Base-by-base conservation (phyloP, 2,329 filamentous ascomycete genomes). In the Nannizzia gypsea region DNA sequence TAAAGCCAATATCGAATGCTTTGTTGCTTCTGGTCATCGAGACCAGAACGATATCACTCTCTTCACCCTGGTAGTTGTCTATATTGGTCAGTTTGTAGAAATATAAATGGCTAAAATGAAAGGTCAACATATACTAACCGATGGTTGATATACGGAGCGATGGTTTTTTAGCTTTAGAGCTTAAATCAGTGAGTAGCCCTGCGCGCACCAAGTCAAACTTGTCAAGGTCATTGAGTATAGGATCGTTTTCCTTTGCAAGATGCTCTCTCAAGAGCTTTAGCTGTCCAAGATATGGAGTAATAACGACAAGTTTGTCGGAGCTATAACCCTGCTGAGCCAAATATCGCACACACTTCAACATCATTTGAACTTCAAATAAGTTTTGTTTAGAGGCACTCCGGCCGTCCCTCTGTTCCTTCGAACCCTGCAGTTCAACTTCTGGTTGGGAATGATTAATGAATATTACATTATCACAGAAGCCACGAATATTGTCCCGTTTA, bases 51-150 rank as follows among this genome's bases (percentile, higher is more conserved):
- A 91, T 85, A 1, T 90, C 82, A 40, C 82, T 84, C 64, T 91
- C 87, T 66, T 90, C 87, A 1, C 88, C 87, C 68, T 90, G 88
- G 60, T 87, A 91, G 62, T 90, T 90, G 63, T 90, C 87, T 85
- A 62, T 52, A 46, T 55, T 55, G n/a, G n/a, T n/a, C n/a, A n/a
- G n/a, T n/a, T n/a, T n/a, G n/a, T 40, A 40, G 38, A 44, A 44
- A 17, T 6, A 44, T 17, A 17, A 17, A 20, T 44, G 15, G 40
- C 13, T 17, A 17, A 34, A 17, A 8, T 2, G 11, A n/a, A 44
- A 1, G 38, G n/a, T 40, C 38, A 3, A 40, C 2, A 9, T 6
- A 22, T 6, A 68, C 80, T 68, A 71, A 87, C 84, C 85, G 57
- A 90, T 86, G 0, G 87, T 89, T 0, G 87, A 88, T 0, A 90